These are phyloP conservation scores for Ceriops decandra DNA, from an alignment of 345 rosid species.

Conservation along the genomic window DNA sequence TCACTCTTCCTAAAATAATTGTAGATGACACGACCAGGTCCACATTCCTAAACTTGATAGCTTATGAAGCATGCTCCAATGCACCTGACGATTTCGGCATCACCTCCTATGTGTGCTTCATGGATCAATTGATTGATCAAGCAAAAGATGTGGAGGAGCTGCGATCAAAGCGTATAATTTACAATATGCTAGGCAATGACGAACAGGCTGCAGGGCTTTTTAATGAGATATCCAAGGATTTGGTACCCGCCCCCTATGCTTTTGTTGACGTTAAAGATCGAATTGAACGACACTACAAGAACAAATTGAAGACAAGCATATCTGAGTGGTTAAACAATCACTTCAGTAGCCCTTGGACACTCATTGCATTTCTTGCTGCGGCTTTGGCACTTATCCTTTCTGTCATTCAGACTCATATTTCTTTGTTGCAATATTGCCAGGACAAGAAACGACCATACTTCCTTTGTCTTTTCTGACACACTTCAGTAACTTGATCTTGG, in stretches of 20 bases:
- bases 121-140: slow-evolving; percentile 20
- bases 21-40: slow-evolving; percentile 18
- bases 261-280: not conserved
- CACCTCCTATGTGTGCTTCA: slow-evolving; percentile 13
- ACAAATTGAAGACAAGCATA: not conserved
- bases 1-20: slow-evolving; percentile 15
- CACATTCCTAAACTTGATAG: slow-evolving; percentile 24
- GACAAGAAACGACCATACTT: not conserved
- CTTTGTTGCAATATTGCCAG: not conserved
- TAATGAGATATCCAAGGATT: slow-evolving; percentile 6
- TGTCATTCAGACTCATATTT: slow-evolving; percentile 7
- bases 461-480: not conserved
- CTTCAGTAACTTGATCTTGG: too few relatives aligned
- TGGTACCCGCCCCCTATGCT: slow-evolving; percentile 3
- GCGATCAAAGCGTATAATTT: slow-evolving; percentile 3
- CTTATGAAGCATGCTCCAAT: slow-evolving; percentile 20
- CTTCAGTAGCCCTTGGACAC: slow-evolving; percentile 18
- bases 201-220: slow-evolving; percentile 13
- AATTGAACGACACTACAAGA: slow-evolving; percentile 4
- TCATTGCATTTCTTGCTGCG: slow-evolving; percentile 12
- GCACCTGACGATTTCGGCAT: not conserved
- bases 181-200: slow-evolving; percentile 16
- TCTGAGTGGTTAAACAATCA: not conserved
- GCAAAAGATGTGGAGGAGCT: slow-evolving; percentile 19
- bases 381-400: not conserved